Conservation (phyloP, 768 basidiomycete species). For the Lentinula sp. region DNA sequence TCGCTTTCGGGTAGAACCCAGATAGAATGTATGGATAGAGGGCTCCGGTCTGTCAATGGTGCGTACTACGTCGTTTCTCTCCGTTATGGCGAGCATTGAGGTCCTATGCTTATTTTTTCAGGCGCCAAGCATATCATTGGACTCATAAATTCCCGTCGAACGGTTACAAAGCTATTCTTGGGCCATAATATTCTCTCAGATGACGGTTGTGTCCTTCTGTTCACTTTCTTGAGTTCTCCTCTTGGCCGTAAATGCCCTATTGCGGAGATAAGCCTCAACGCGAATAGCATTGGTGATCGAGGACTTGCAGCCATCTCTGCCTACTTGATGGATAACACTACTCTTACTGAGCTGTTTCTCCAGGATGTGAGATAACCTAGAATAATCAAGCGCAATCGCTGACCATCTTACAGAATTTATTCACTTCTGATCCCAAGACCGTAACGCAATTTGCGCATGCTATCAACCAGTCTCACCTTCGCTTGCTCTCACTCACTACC, state of each 20-base stretch:
- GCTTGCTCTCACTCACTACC: constrained; percentile 43
- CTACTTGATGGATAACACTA: constrained; percentile 41
- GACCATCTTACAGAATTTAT: constrained; percentile 31
- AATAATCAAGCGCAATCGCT: not conserved
- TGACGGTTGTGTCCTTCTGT: constrained; percentile 48
- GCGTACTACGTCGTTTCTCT: not conserved
- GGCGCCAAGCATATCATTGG: constrained; percentile 47
- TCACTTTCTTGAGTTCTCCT: constrained; percentile 46
- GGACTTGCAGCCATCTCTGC: constrained; percentile 48
- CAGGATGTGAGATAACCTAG: constrained; percentile 42
- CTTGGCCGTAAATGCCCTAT: constrained; percentile 40
- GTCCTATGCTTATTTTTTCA: constrained; percentile 12
- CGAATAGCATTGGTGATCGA: constrained; percentile 46
- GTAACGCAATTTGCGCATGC: constrained; percentile 37
- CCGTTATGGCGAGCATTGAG: not conserved
- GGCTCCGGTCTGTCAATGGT: constrained; percentile 21
- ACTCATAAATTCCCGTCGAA: constrained; percentile 35
- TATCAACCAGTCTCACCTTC: constrained; percentile 48
- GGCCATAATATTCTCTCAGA: constrained; percentile 54
- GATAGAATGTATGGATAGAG: constrained; percentile 22
- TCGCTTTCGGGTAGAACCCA: constrained; percentile 7
- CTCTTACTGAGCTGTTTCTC: constrained; percentile 45
- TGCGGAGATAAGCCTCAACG: constrained; percentile 51
- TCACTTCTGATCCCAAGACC: constrained; percentile 29
- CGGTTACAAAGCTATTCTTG: constrained; percentile 47